A percentile compares a stretch with the other conserved stretches of the same genome.
phyloP scores from a whole-genome alignment of 805 yeast genomes.

The Peterozyma xylosa region DNA sequence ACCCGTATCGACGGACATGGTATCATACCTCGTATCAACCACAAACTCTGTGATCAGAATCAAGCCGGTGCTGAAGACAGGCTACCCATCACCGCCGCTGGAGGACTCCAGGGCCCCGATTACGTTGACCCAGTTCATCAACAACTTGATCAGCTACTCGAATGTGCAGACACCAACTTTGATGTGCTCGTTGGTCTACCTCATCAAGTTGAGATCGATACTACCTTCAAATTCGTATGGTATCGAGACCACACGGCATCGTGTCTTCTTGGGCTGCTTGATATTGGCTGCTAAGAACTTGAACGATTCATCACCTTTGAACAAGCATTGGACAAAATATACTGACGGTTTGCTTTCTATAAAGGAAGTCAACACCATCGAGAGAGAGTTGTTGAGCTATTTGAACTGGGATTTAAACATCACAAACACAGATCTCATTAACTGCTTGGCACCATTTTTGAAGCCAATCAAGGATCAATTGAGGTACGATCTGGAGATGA shows the following conservation, averaged over 20 bases:
- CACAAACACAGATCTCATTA: conserved; percentile 59
- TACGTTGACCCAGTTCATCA: conserved; percentile 57
- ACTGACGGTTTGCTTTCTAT: conserved; percentile 77
- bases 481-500: conserved; percentile 8
- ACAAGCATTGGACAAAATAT: conserved; percentile 93
- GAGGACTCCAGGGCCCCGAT: conserved; percentile 29
- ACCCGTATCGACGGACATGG: conserved; percentile 52
- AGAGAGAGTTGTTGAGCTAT: conserved; percentile 75
- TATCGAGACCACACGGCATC: conserved; percentile 86
- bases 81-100: conserved; percentile 30
- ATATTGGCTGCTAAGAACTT: conserved; percentile 88
- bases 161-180: conserved; percentile 93
- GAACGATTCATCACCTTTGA: conserved; percentile 91
- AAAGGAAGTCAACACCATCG: conserved; percentile 83
- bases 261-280: conserved; percentile 84
- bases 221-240: conserved; percentile 88
- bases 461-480: conserved; percentile 59
- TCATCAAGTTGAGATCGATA: conserved; percentile 66
- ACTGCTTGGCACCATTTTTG: conserved; percentile 68
- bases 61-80: conserved; percentile 28
- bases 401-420: conserved; percentile 82
- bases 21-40: conserved; percentile 47
- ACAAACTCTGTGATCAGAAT: conserved; percentile 50
- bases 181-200: conserved; percentile 85
- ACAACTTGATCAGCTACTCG: conserved; percentile 64